Evolutionary conservation across 2,329 filamentous ascomycete genomes (phyloP), one percentile per base, ranked within the genome.

Genomic region (Pseudocercospora ulei): DNA sequence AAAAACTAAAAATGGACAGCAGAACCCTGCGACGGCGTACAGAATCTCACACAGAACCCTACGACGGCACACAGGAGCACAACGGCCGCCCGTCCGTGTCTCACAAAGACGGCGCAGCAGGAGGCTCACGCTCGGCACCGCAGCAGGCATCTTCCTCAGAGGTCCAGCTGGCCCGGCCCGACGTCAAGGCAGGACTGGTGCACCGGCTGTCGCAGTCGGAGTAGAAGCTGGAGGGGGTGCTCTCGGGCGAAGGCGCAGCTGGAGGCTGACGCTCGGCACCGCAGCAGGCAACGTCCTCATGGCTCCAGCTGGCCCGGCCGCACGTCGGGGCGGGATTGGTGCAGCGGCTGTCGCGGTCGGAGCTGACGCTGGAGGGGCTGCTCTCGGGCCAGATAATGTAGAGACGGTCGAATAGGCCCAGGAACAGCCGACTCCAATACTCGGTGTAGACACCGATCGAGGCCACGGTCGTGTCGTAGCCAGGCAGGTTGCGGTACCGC

Each of bases 331-430:
- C 55, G 11, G 56, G 56, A 39, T 51, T 56, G n/a, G 48, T 33
- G 16, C 53, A 44, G 26, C 49, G 51, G 39, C 55, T 56, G n/a
- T 53, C 54, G n/a, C 47, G 42, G 12, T 51, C 54, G 22, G 46
- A 48, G n/a, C n/a, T 19, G 12, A 55, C 30, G 31, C 58, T 60
- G 24, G 48, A 50, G 4, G 62, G 60, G 25, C 60, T 64, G 24
- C 50, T 61, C 26, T 65, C 62, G 11, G 64, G 59, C 33, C 61
- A 65, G 11, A 70, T 63, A 43, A 70, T 69, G 52, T 65, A 70
- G n/a, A 70, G 58, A 22, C 69, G 62, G 14, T 65, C 60, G 45
- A 62, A 69, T 40, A 59, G 62, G 39, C 65, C 64, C 40, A 67
- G 56, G 9, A 69, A 50, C 46, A 68, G 55, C 24, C 65, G 60